phyloP scores from a whole-genome alignment of 1,284 basidiomycete genomes.

The Takashimella koratensis region DNA sequence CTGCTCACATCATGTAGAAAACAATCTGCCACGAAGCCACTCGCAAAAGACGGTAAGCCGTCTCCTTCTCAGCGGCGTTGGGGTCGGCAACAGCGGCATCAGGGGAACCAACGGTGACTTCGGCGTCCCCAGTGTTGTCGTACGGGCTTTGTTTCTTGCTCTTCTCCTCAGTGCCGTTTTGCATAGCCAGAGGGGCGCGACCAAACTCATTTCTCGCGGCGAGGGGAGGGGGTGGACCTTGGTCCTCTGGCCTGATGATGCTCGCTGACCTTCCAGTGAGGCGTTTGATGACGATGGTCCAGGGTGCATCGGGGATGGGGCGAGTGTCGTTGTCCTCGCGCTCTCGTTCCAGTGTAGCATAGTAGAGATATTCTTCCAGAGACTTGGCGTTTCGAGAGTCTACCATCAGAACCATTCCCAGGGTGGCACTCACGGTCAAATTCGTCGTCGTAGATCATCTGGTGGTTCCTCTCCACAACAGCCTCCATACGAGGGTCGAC shows the following conservation, averaged over 20 bases:
- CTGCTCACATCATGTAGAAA: conserved; percentile 12
- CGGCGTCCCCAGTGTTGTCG: conserved; percentile 1
- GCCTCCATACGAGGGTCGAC: conserved; percentile 8
- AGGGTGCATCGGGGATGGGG: conserved; percentile 16
- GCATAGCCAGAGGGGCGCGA: background rate
- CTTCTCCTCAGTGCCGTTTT: background rate
- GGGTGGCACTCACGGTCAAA: conserved; percentile 6
- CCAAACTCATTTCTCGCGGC: background rate
- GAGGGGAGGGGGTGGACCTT: background rate
- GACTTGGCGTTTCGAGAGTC: conserved; percentile 9
- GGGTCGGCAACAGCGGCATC: background rate
- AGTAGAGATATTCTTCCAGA: conserved; percentile 17
- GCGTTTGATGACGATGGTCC: conserved; percentile 7
- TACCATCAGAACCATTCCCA: background rate
- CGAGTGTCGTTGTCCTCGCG: conserved; percentile 14
- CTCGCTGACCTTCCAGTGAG: conserved; percentile 2
- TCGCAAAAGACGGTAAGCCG: conserved; percentile 14
- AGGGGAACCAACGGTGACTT: background rate
- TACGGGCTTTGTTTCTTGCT: background rate
- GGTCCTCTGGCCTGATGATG: conserved; percentile 1
- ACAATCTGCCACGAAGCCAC: conserved; percentile 15
- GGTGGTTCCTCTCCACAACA: background rate
- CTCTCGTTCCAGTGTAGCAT: conserved; percentile 12
- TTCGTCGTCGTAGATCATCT: conserved; percentile 5
- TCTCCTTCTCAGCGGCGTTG: conserved; percentile 1